These are phyloP conservation scores for Craterostigma plantagineum DNA, from an alignment of 257 asterid genomes.

Conservation along the genomic window DNA sequence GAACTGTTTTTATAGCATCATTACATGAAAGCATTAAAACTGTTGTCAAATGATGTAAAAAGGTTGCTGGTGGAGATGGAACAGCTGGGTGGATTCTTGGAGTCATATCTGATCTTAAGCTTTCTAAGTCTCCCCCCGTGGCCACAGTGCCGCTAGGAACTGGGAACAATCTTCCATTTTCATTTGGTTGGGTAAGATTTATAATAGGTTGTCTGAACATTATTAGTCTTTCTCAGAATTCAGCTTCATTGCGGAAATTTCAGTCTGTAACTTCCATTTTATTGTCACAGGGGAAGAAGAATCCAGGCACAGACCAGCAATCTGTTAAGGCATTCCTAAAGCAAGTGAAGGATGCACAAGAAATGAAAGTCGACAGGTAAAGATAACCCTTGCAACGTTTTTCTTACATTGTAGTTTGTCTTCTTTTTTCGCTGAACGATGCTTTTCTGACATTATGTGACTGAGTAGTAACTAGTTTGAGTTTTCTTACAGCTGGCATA, in stretches of 20 bases:
- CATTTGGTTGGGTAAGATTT: conserved; percentile 90
- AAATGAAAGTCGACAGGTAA: conserved; percentile 88
- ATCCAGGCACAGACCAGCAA: conserved; percentile 67
- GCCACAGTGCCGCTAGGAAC: conserved; percentile 95
- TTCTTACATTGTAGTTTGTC: conserved; percentile 2
- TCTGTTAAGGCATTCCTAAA: conserved; percentile 61
- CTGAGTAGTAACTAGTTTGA: neutral
- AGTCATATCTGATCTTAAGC: conserved; percentile 82
- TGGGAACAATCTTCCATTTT: conserved; percentile 89
- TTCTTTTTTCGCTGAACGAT: neutral
- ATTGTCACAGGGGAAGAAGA: conserved; percentile 56
- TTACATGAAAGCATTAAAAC: too few species aligned
- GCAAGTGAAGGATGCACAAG: conserved; percentile 67
- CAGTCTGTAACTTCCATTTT: neutral
- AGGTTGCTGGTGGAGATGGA: conserved; percentile 99
- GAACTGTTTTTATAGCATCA: neutral
- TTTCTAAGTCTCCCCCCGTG: conserved; percentile 69
- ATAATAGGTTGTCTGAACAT: too few species aligned
- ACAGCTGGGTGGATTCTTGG: conserved; percentile 98
- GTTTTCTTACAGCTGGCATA: conserved; percentile 64
- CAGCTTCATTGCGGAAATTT: neutral
- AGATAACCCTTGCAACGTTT: conserved; percentile 1
- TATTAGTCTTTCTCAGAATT: neutral
- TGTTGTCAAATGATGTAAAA: neutral
- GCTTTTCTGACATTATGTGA: too few species aligned